These are phyloP conservation scores for Agaricus blazei DNA, from an alignment of 768 basidiomycete genomes.

Conservation along the genomic window DNA sequence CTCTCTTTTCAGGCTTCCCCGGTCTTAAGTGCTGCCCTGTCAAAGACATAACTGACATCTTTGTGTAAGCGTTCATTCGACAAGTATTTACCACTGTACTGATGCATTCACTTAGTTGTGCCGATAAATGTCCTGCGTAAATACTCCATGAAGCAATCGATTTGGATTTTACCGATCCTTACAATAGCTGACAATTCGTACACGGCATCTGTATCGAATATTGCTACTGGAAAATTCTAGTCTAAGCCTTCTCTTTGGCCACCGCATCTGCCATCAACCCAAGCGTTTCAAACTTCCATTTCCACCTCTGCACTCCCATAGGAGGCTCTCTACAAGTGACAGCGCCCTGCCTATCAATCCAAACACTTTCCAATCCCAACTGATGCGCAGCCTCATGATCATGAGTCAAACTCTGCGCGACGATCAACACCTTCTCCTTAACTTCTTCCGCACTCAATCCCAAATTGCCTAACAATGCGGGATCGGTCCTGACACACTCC, in stretches of 20 bases:
- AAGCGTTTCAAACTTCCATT: constrained; percentile 54
- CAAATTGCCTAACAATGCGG: constrained; percentile 29
- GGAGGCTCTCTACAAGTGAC: constrained; percentile 36
- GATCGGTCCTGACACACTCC: constrained; percentile 35
- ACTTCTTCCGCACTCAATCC: constrained; percentile 21
- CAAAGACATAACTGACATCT: constrained; percentile 13
- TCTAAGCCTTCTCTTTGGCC: constrained; percentile 27
- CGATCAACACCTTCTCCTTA: constrained; percentile 51
- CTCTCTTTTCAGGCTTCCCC: constrained; percentile 14
- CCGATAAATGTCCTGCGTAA: background rate
- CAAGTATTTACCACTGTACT: background rate
- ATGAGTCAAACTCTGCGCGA: constrained; percentile 63
- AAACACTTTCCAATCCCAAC: constrained; percentile 54
- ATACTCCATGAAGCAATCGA: background rate
- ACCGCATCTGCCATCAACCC: constrained; percentile 59
- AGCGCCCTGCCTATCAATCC: constrained; percentile 57
- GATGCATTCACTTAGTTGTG: background rate
- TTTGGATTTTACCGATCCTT: too few relatives aligned
- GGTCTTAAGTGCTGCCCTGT: constrained; percentile 19
- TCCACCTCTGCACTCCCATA: constrained; percentile 31
- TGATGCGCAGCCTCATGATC: constrained; percentile 60
- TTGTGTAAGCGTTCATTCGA: constrained; percentile 11
- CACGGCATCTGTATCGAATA: background rate
- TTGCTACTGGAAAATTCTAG: background rate
- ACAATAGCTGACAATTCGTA: too few relatives aligned